Base-by-base conservation (phyloP, 805 yeast species). In the Zygosaccharomyces siamensis region DNA sequence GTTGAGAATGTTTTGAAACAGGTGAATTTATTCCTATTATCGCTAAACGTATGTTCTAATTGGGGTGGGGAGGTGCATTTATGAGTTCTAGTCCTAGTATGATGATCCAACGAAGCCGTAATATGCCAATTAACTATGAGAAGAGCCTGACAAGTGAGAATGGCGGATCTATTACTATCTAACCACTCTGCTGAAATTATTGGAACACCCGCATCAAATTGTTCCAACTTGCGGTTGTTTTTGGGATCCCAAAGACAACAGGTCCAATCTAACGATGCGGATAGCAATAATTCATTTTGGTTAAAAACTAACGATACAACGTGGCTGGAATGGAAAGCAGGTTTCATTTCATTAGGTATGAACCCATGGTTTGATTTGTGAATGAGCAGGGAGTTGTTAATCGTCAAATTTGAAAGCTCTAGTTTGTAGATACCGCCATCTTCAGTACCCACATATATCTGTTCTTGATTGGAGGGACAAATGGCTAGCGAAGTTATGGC, bases 391-490 rank as follows among this genome's bases (percentile, higher is more conserved):
- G 40, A 39, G 4, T 45, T 33, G 5, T 41, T 42, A 2, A 43
- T 38, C 3, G 52, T 32, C 3, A 20, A 11, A 21, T 54, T 53
- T 3, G 41, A 38, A 14, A 55, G 40, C 2, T 40, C 18, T 11
- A 62, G 27, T 44, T 55, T 60, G 49, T 60, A 63, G 14, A 63
- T 60, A 4, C 61, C 64, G 16, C 67, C 67, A 32, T 60, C 63
- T 38, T 58, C 63, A 12, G 57, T 48, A 11, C 66, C 64, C 14
- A 59, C 30, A 35, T 56, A 61, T 3, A 61, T 14, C 41, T 52
- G 43, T n/a, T 57, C 52, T 2, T 54, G 52, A 46, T 62, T 55
- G 20, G 49, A 48, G 4, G 59, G 55, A n/a, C 62, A 51, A 2
- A 52, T 47, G 4, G 56, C 41, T n/a, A 59, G 20, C 8, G 57